phyloP scores from a whole-genome alignment of 2,329 filamentous ascomycete species.

The Fusarium oligoseptatum region DNA sequence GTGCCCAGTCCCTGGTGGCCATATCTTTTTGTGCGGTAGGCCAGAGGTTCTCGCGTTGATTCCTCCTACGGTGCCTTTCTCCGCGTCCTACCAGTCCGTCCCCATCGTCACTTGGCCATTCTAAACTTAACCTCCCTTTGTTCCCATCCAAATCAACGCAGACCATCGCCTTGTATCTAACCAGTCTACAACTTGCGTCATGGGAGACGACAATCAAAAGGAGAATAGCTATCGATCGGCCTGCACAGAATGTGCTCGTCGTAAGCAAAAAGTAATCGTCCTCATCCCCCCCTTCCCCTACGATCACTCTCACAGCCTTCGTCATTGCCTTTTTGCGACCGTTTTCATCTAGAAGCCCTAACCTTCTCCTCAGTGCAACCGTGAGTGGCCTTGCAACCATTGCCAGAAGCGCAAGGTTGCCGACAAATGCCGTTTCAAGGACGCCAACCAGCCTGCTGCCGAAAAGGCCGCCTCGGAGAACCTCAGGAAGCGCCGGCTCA shows the following conservation, averaged over 20 bases:
- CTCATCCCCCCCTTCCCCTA: background rate
- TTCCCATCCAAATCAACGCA: background rate
- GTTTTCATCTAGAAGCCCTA: slow-evolving; percentile 8
- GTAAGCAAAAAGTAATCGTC: slow-evolving; percentile 54
- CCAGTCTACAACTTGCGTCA: slow-evolving; percentile 16
- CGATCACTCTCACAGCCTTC: background rate
- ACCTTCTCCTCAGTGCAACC: slow-evolving; percentile 51
- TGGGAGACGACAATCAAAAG: slow-evolving; percentile 30
- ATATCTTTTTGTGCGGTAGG: slow-evolving; percentile 15
- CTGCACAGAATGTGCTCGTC: slow-evolving; percentile 59
- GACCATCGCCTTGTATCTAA: background rate
- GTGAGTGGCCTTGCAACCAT: slow-evolving; percentile 57
- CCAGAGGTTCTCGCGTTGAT: slow-evolving; percentile 8
- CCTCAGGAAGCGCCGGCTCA: slow-evolving; percentile 42
- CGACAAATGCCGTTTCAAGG: slow-evolving; percentile 53
- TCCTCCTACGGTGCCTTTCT: slow-evolving; percentile 8
- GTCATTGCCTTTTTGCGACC: background rate
- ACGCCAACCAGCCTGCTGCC: slow-evolving; percentile 35
- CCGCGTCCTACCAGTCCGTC: background rate
- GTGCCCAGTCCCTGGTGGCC: slow-evolving; percentile 15
- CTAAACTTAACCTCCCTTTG: background rate
- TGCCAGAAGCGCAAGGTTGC: slow-evolving; percentile 57
- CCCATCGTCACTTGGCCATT: background rate
- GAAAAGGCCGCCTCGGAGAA: slow-evolving; percentile 41
- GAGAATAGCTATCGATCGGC: slow-evolving; percentile 49